Conservation (phyloP, 208 protist genomes). For the Leishmania gerbilli region DNA sequence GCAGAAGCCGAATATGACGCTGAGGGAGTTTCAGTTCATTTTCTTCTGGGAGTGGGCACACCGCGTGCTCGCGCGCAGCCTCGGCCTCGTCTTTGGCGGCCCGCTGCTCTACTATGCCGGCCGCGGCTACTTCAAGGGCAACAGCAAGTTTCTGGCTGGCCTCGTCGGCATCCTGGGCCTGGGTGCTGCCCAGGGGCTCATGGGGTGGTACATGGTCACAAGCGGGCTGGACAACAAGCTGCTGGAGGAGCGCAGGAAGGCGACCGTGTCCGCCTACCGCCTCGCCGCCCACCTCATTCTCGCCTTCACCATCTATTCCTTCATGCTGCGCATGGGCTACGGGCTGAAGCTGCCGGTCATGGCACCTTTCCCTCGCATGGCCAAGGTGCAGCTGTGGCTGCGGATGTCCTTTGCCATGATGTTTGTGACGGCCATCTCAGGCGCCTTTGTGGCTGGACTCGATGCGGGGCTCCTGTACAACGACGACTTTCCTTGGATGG, state of each 20-base stretch:
- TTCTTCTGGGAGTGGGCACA: constrained; percentile 98
- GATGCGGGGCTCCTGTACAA: constrained; percentile 92
- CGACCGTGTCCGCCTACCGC: constrained; percentile 86
- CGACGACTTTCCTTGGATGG: constrained; percentile 91
- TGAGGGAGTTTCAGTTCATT: constrained; percentile 97
- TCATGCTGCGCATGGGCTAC: constrained; percentile 83
- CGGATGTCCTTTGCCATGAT: constrained; percentile 66
- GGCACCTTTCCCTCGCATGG: constrained; percentile 40
- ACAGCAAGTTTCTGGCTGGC: constrained; percentile 44
- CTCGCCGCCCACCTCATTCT: constrained; percentile 94
- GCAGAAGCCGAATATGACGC: constrained; percentile 93
- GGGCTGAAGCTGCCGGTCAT: constrained; percentile 59
- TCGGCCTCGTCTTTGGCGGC: constrained; percentile 91
- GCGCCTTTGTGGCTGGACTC: constrained; percentile 91
- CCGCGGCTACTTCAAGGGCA: constrained; percentile 59
- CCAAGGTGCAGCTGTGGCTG: constrained; percentile 50
- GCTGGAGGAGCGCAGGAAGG: constrained; percentile 77
- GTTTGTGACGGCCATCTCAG: constrained; percentile 83
- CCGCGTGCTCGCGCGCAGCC: constrained; percentile 89
- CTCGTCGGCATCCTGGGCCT: constrained; percentile 65
- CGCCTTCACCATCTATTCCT: constrained; percentile 94
- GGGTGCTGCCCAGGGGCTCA: constrained; percentile 86
- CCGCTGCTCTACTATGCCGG: constrained; percentile 89
- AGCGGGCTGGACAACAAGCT: constrained; percentile 92
- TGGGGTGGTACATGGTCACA: constrained; percentile 98